Conservation (phyloP, 768 basidiomycete genomes). For the Phallus indusiatus region DNA sequence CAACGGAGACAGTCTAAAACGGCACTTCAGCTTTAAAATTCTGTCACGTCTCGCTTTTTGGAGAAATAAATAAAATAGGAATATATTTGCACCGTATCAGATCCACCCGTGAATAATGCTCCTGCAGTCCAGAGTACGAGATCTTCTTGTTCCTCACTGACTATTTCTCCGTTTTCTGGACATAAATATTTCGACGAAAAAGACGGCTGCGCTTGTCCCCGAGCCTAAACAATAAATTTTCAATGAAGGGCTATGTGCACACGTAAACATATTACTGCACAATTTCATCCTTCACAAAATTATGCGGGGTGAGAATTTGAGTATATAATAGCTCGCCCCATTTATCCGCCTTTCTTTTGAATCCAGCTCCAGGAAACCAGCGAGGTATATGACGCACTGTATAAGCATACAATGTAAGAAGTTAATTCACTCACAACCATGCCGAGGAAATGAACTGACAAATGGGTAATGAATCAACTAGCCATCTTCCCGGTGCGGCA, state of each 20-base stretch:
- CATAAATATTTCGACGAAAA: constrained; percentile 7
- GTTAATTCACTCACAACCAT: not conserved
- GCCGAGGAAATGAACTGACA: constrained; percentile 19
- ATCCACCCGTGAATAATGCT: constrained; percentile 11
- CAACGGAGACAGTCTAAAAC: constrained; percentile 21
- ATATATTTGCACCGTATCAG: constrained; percentile 19
- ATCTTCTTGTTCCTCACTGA: constrained; percentile 11
- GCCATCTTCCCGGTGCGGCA: constrained; percentile 26
- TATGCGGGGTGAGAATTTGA: constrained; percentile 3
- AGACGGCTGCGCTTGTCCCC: constrained; percentile 14
- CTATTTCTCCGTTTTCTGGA: constrained; percentile 1
- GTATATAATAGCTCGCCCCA: constrained; percentile 3
- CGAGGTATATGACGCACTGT: constrained; percentile 15
- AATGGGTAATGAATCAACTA: constrained; percentile 31
- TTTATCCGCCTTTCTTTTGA: constrained; percentile 10
- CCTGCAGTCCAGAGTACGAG: constrained; percentile 12
- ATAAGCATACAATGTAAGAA: not conserved
- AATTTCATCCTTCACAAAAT: constrained; percentile 4
- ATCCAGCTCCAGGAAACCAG: constrained; percentile 20
- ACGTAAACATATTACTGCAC: not conserved
- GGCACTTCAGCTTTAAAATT: not conserved
- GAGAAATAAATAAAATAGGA: not conserved
- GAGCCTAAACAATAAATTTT: constrained; percentile 6
- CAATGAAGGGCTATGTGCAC: not conserved
- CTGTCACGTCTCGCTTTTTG: not conserved